Base-by-base conservation (phyloP, 2,329 filamentous ascomycete species). In the Trichoderma endophyticum region DNA sequence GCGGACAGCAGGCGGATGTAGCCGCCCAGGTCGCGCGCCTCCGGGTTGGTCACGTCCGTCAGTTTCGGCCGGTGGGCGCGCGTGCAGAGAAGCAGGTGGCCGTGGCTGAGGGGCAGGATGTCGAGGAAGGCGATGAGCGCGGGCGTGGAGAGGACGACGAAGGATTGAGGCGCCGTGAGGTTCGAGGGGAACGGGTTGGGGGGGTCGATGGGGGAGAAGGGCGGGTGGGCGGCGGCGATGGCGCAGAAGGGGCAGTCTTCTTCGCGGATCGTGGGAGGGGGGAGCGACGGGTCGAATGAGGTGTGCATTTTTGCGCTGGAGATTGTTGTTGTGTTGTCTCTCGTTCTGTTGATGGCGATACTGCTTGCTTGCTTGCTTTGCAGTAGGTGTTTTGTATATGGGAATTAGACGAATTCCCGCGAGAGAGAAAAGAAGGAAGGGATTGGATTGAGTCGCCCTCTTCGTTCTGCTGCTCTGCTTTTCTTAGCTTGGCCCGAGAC, bases 41-140 rank as follows among this genome's bases (percentile, higher is more conserved):
- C 92, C 61, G 80, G 79, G 1, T 87, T 82, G 0, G 84, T 86
- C 65, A 95, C 86, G 78, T 95, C 92, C 3, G 89, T 91, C 48
- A 98, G 85, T 79, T 95, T 97, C 74, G 91, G 88, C 71, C 90
- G 88, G 84, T 98, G 96, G 43, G 84, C 79, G 54, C 96, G 88
- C 9, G 94, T 92, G 70, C 92, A 93, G 39, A 98, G 87, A 0
- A 98, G 87, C 7, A 98, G 82, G 84, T 98, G 95, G 1, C 95
- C 95, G 0, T 86, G 86, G 0, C 93, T 92, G 66, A 98, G 89
- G 1, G 96, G 96, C 84, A 97, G 88, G 78, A 98, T 97, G 83
- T 98, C 95, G 76, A 98, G 87, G 82, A 98, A 98, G 56, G 94
- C 94, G 74, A 98, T 83, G 32, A 96, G 89, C 73, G 90, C 81